Conservation (phyloP, 2,329 filamentous ascomycete genomes). For the Sporothrix brasiliensis region DNA sequence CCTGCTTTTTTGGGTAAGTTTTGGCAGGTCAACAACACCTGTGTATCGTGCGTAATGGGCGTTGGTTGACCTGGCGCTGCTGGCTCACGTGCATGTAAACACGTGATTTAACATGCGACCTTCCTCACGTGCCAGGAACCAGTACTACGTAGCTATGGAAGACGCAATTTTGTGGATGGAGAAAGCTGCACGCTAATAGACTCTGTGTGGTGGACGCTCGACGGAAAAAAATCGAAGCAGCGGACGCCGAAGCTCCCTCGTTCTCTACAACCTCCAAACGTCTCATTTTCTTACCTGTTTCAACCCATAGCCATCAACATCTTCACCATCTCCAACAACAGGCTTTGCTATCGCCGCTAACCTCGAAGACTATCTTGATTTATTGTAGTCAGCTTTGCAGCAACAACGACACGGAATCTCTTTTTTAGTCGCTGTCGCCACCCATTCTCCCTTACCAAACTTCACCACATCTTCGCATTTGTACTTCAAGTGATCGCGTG, state of each 20-base stretch:
- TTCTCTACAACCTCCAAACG: constrained; percentile 29
- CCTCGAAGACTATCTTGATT: not conserved
- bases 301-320: constrained; percentile 15
- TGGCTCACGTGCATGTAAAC: not conserved
- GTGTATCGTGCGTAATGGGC: not conserved
- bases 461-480: not conserved
- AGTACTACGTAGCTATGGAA: constrained; percentile 4
- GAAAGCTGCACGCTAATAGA: constrained; percentile 35
- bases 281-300: constrained; percentile 8
- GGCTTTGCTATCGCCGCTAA: not conserved
- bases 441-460: not conserved
- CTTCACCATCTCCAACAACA: not conserved
- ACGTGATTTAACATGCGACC: constrained; percentile 1
- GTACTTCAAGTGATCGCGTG: constrained; percentile 18
- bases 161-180: constrained; percentile 32
- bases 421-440: constrained; percentile 21
- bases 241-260: constrained; percentile 26
- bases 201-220: constrained; percentile 24
- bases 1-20: not conserved
- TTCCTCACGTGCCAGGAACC: constrained; percentile 32
- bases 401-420: constrained; percentile 2
- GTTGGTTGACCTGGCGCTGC: not conserved
- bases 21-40: not conserved
- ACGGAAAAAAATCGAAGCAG: constrained; percentile 33
- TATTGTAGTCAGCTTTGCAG: not conserved